Percentiles rank a stretch among this genome's conserved stretches.
Evolutionary conservation across 345 rosid species (phyloP).

Genomic region (Leavenworthia alabamica): DNA sequence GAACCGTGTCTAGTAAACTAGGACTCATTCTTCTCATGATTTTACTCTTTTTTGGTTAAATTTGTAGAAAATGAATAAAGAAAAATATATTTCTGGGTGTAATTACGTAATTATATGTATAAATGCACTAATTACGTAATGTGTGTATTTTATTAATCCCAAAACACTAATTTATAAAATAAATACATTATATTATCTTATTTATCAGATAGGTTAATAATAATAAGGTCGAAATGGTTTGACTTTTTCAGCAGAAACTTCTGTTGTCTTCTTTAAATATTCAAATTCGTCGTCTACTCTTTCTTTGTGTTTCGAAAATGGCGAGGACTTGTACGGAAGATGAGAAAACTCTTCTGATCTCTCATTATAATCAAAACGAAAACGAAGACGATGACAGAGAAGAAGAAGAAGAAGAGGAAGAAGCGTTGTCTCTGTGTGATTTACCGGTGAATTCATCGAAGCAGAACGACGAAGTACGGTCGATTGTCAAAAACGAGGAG

Average conservation of each 20-base stretch:
- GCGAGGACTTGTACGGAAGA: conserved; percentile 26
- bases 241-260: conserved; percentile 26
- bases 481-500: conserved; percentile 31
- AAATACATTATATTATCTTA: too few species aligned
- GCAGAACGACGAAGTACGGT: background rate
- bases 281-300: conserved; percentile 12
- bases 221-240: background rate
- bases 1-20: conserved; percentile 12
- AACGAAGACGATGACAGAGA: background rate
- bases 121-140: too few species aligned
- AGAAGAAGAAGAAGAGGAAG: conserved; percentile 40
- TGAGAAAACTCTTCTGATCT: conserved; percentile 21
- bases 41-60: background rate
- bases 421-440: conserved; percentile 66
- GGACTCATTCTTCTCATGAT: conserved; percentile 16
- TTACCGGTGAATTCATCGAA: conserved; percentile 39
- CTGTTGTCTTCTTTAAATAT: conserved; percentile 18
- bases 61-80: background rate
- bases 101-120: too few species aligned
- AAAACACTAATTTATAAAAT: too few species aligned
- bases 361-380: background rate
- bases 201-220: too few species aligned
- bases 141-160: too few species aligned
- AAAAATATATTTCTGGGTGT: conserved; percentile 10
- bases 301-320: conserved; percentile 27